Evolutionary conservation across 2,329 filamentous ascomycete species (phyloP).

Genomic region (Aspergillus brasiliensis): DNA sequence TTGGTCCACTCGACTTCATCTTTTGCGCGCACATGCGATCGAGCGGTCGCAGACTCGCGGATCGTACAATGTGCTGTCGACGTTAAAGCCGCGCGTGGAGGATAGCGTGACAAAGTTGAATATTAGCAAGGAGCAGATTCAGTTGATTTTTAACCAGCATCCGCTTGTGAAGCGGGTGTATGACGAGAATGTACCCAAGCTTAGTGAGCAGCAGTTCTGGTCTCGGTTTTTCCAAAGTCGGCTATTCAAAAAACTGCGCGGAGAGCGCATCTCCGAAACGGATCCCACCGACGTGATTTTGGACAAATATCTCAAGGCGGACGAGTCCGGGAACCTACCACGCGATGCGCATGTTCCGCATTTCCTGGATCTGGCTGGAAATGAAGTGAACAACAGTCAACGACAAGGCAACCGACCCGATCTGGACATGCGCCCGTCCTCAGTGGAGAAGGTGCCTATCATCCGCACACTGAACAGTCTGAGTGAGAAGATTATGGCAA

Average conservation of each 20-base stretch:
- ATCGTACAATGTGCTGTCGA: slow-evolving; percentile 89
- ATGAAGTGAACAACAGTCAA: slow-evolving; percentile 92
- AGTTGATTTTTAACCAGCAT: slow-evolving; percentile 90
- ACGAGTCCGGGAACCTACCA: slow-evolving; percentile 58
- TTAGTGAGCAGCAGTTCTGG: slow-evolving; percentile 85
- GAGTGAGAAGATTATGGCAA: slow-evolving; percentile 89
- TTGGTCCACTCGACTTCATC: slow-evolving; percentile 84
- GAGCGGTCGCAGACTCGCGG: slow-evolving; percentile 84
- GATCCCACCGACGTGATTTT: slow-evolving; percentile 78
- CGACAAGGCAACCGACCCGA: slow-evolving; percentile 85
- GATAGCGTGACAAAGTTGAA: slow-evolving; percentile 77
- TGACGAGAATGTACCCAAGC: slow-evolving; percentile 84
- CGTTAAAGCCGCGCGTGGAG: slow-evolving; percentile 77
- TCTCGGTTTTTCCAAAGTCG: slow-evolving; percentile 89
- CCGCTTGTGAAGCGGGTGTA: slow-evolving; percentile 87
- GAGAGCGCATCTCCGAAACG: slow-evolving; percentile 78
- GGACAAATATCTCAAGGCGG: slow-evolving; percentile 79
- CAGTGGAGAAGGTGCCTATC: slow-evolving; percentile 78
- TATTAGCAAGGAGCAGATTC: slow-evolving; percentile 87
- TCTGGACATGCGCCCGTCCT: slow-evolving; percentile 79
- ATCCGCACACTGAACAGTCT: slow-evolving; percentile 86
- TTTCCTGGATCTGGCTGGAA: slow-evolving; percentile 89
- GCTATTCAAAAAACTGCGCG: slow-evolving; percentile 86
- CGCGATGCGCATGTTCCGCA: slow-evolving; percentile 71
- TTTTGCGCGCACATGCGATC: slow-evolving; percentile 87